Percentiles rank a stretch among this genome's conserved stretches.
phyloP scores from a whole-genome alignment of 2,329 filamentous ascomycete genomes.

The Aspergillus ibericus region DNA sequence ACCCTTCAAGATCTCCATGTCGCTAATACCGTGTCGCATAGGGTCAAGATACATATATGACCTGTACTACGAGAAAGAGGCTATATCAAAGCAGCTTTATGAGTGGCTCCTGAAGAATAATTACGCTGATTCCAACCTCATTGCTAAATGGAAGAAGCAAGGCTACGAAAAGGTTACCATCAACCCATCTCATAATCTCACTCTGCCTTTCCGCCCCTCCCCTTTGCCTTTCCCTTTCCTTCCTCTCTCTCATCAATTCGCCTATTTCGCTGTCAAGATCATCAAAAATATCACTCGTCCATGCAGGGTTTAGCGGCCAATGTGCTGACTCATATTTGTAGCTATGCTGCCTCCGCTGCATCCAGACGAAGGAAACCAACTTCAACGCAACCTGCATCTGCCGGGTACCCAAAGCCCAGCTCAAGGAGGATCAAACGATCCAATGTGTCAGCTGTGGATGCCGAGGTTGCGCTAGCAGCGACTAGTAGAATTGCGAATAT shows the following conservation, averaged over 20 bases:
- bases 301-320: not conserved
- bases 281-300: not conserved
- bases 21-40: slow-evolving; percentile 22
- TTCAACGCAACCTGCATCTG: slow-evolving; percentile 98
- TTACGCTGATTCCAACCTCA: slow-evolving; percentile 91
- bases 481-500: slow-evolving; percentile 50
- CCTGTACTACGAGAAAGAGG: slow-evolving; percentile 96
- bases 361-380: slow-evolving; percentile 99
- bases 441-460: slow-evolving; percentile 96
- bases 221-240: not conserved
- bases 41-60: slow-evolving; percentile 90
- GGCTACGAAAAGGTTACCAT: slow-evolving; percentile 87
- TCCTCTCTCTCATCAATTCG: not conserved
- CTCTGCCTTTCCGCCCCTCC: slow-evolving; percentile 4
- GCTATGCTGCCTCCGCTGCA: slow-evolving; percentile 92
- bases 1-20: not conserved
- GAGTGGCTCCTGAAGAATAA: slow-evolving; percentile 96
- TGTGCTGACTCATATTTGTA: slow-evolving; percentile 36
- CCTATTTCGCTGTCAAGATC: not conserved
- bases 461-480: slow-evolving; percentile 81
- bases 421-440: slow-evolving; percentile 87
- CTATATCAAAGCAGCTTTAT: slow-evolving; percentile 87
- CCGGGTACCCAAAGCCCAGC: slow-evolving; percentile 81
- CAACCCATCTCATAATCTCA: not conserved
- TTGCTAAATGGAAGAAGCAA: slow-evolving; percentile 99